Percentiles rank a stretch among this genome's conserved stretches.
Conservation (phyloP, 2,329 filamentous ascomycete genomes). For the Penicillium paneum region DNA sequence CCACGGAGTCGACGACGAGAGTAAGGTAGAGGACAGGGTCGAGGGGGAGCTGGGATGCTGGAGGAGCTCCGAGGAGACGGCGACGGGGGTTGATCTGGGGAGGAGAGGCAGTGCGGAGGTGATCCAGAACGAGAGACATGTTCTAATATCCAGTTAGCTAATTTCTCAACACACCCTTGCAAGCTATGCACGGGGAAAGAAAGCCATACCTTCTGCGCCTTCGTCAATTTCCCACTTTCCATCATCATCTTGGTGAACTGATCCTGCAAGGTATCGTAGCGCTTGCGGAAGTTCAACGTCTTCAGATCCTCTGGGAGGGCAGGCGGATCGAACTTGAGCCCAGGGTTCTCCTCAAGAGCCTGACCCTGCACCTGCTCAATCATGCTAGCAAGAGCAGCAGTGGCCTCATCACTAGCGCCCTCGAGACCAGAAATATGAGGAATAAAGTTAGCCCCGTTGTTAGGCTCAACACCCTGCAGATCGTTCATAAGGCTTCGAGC, state of each 20-base stretch:
- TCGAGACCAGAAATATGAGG: neutral
- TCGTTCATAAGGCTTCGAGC: constrained; percentile 40
- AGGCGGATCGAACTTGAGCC: constrained; percentile 77
- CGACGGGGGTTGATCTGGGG: constrained; percentile 70
- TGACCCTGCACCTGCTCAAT: constrained; percentile 34
- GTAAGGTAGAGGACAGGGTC: constrained; percentile 88
- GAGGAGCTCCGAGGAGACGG: constrained; percentile 63
- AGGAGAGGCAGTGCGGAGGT: constrained; percentile 78
- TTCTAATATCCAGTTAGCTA: constrained; percentile 53
- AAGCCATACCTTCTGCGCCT: constrained; percentile 72
- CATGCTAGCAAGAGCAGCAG: constrained; percentile 37
- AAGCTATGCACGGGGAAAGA: neutral
- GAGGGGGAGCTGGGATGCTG: constrained; percentile 74
- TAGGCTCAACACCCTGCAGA: constrained; percentile 19
- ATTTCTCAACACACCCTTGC: neutral
- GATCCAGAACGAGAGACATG: constrained; percentile 76
- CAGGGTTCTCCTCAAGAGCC: constrained; percentile 44
- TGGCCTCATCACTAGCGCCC: constrained; percentile 27
- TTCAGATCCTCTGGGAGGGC: constrained; percentile 56
- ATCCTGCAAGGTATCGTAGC: constrained; percentile 79
- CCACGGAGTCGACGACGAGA: constrained; percentile 86
- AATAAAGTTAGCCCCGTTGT: constrained; percentile 6
- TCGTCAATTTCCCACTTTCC: constrained; percentile 83
- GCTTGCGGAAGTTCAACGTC: constrained; percentile 65
- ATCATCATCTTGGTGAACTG: constrained; percentile 91